Conservation (phyloP, 2,329 filamentous ascomycete species). For the Chalara sp. region DNA sequence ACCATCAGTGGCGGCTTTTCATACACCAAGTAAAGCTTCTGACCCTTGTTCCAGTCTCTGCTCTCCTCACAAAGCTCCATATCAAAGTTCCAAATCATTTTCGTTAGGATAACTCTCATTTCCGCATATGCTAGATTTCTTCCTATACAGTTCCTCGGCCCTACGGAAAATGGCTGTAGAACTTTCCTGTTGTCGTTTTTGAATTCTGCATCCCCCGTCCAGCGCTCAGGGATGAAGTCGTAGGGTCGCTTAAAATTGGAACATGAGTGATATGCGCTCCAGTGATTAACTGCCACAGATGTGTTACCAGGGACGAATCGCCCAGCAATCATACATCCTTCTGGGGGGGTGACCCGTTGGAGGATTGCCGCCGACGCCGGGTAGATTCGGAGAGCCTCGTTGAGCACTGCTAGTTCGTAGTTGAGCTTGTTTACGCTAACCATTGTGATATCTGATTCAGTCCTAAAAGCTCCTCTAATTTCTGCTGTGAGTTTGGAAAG, state of each 20-base stretch:
- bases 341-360: constrained; percentile 8
- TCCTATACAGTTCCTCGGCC: constrained; percentile 26
- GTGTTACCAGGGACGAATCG: constrained; percentile 10
- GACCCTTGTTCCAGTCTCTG: constrained; percentile 5
- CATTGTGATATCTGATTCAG: constrained; percentile 13
- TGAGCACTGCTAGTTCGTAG: constrained; percentile 31
- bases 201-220: constrained; percentile 20
- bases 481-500: constrained; percentile 34
- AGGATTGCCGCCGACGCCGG: constrained; percentile 23
- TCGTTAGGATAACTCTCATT: constrained; percentile 12
- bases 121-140: constrained; percentile 10
- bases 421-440: constrained; percentile 3
- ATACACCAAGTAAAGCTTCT: constrained; percentile 9
- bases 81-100: constrained; percentile 12
- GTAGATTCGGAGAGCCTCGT: constrained; percentile 31
- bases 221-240: constrained; percentile 16
- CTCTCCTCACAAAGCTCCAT: constrained; percentile 7
- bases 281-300: constrained; percentile 17
- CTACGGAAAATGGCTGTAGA: constrained; percentile 26
- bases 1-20: constrained; percentile 9
- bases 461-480: constrained; percentile 32
- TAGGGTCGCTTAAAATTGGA: constrained; percentile 12
- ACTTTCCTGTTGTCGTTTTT: constrained; percentile 26
- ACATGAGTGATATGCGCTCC: constrained; percentile 20
- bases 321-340: constrained; percentile 9